Percentiles rank a stretch among this genome's conserved stretches.
Conservation (phyloP, 2,329 filamentous ascomycete genomes). For the Sporothrix variecibatus region DNA sequence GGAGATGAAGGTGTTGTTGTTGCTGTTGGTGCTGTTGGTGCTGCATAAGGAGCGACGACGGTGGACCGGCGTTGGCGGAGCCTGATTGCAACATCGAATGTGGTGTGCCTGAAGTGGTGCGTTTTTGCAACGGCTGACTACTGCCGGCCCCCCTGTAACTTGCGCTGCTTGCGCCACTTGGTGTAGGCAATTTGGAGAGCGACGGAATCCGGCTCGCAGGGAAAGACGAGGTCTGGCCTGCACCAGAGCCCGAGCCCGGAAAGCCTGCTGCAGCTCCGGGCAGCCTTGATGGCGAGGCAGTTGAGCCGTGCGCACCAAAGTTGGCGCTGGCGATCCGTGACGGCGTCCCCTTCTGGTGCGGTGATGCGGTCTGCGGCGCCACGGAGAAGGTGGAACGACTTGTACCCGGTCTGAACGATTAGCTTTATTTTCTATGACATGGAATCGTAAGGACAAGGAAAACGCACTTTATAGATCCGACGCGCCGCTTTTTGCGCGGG, state of each 20-base stretch:
- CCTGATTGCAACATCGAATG: neutral
- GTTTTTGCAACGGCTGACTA: slow-evolving; percentile 4
- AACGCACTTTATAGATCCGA: slow-evolving; percentile 28
- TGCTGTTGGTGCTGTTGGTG: neutral
- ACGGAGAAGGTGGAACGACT: slow-evolving; percentile 16
- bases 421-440: neutral
- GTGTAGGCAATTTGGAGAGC: slow-evolving; percentile 15
- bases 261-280: neutral
- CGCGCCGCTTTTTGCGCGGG: slow-evolving; percentile 32
- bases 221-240: neutral
- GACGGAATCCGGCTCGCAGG: slow-evolving; percentile 4
- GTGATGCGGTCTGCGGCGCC: slow-evolving; percentile 3
- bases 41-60: neutral
- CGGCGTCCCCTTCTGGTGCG: neutral
- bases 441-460: neutral
- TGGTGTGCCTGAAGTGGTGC: neutral
- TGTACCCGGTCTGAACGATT: neutral
- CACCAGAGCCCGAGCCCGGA: neutral
- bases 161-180: neutral
- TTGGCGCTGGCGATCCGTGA: neutral
- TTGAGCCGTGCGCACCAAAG: neutral
- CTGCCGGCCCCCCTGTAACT: slow-evolving; percentile 9
- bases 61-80: neutral
- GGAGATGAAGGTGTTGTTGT: neutral
- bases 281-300: neutral